Evolutionary conservation across 495 filamentous ascomycete species (phyloP).

Genomic region (Lophiostoma macrostomum): DNA sequence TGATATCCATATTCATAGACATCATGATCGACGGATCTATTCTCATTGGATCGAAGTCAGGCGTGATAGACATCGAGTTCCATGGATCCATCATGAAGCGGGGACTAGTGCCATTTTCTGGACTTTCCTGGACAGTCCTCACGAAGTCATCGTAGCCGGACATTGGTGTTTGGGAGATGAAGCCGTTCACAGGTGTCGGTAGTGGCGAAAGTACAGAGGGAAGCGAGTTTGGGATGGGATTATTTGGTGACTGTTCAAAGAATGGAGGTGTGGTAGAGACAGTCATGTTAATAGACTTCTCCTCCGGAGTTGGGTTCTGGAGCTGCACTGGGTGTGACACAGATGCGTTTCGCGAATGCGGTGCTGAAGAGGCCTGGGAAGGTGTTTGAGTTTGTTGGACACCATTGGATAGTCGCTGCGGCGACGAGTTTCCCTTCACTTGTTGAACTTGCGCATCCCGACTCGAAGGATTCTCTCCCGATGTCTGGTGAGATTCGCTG

Average conservation of each 20-base stretch:
- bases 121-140: conserved; percentile 27
- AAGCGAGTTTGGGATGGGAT: conserved; percentile 28
- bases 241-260: conserved; percentile 38
- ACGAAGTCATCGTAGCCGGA: conserved; percentile 40
- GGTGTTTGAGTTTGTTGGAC: conserved; percentile 21
- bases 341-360: conserved; percentile 21
- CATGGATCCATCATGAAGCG: conserved; percentile 42
- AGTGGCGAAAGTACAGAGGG: conserved; percentile 36
- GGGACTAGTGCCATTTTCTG: conserved; percentile 37
- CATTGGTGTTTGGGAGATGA: conserved; percentile 39
- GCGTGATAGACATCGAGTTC: conserved; percentile 38
- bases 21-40: conserved; percentile 37
- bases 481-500: conserved; percentile 23
- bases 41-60: conserved; percentile 38
- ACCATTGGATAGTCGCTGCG: conserved; percentile 19
- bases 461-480: conserved; percentile 26
- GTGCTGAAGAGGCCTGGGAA: conserved; percentile 7
- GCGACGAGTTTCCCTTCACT: conserved; percentile 15
- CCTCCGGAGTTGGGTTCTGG: conserved; percentile 24
- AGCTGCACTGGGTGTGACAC: conserved; percentile 14
- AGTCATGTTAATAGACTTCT: conserved; percentile 26
- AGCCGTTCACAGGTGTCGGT: conserved; percentile 33
- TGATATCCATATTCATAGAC: conserved; percentile 43
- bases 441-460: conserved; percentile 21
- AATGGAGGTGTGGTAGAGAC: conserved; percentile 31